Conservation (phyloP, 306 rosid genomes). For the Castanospermum australe region DNA sequence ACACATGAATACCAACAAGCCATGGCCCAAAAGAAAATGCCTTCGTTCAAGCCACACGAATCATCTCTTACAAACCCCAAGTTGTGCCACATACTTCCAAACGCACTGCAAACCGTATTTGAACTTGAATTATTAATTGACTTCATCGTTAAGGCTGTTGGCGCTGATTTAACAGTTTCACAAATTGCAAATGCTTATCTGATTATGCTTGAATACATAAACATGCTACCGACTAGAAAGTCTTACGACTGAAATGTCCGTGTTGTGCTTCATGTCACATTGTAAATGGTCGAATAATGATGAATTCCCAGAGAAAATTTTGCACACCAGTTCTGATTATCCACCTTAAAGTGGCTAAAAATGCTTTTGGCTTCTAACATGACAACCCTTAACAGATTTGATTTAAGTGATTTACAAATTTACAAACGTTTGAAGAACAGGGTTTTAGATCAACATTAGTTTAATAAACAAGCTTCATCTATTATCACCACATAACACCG, state of each 20-base stretch:
- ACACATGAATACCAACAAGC: background rate
- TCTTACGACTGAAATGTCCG: background rate
- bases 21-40: background rate
- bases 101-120: background rate
- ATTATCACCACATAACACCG: background rate
- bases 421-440: background rate
- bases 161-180: background rate
- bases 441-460: background rate
- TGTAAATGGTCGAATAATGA: background rate
- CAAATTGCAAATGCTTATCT: background rate
- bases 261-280: background rate
- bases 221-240: background rate
- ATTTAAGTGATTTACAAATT: background rate
- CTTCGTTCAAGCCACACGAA: background rate
- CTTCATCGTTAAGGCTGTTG: background rate
- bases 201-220: background rate
- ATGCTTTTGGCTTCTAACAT: background rate
- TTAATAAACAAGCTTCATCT: background rate
- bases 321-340: background rate
- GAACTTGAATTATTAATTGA: background rate
- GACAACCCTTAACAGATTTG: background rate
- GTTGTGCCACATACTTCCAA: background rate
- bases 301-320: background rate
- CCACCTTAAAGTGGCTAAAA: background rate
- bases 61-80: background rate